Conservation (phyloP, 1,284 basidiomycete species). For the Macrocybe sp. region DNA sequence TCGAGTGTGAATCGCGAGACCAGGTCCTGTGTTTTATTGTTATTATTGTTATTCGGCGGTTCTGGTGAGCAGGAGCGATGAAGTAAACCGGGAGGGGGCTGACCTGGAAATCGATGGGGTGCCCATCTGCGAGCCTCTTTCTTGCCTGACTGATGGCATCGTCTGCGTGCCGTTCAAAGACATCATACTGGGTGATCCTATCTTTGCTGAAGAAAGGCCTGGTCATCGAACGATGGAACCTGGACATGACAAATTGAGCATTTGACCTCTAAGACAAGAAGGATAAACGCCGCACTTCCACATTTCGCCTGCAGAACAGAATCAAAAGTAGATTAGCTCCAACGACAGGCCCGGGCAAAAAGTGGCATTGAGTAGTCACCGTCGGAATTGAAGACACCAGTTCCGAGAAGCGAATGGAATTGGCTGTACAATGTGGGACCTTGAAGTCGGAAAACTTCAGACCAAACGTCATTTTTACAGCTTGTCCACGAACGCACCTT, state of each 20-base stretch:
- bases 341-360: neutral
- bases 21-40: constrained; percentile 25
- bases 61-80: no score
- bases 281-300: constrained; percentile 28
- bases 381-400: constrained; percentile 37
- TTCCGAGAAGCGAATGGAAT: constrained; percentile 36
- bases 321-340: neutral
- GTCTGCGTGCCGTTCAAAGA: constrained; percentile 39
- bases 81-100: neutral
- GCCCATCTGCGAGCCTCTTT: constrained; percentile 32
- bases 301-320: constrained; percentile 22
- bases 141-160: constrained; percentile 32
- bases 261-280: neutral
- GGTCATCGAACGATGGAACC: constrained; percentile 45
- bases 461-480: neutral
- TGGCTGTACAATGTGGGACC: constrained; percentile 12
- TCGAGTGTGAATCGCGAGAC: constrained; percentile 40
- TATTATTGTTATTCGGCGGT: no score
- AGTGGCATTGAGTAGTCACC: constrained; percentile 15
- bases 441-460: neutral
- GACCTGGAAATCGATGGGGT: constrained; percentile 50
- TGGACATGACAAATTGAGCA: constrained; percentile 13
- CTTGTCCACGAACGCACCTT: constrained; percentile 24
- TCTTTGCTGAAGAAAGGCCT: constrained; percentile 51
- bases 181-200: constrained; percentile 47